Base-by-base conservation (phyloP, 176 grass and related monocot genomes). In the Thalia dealbata region DNA sequence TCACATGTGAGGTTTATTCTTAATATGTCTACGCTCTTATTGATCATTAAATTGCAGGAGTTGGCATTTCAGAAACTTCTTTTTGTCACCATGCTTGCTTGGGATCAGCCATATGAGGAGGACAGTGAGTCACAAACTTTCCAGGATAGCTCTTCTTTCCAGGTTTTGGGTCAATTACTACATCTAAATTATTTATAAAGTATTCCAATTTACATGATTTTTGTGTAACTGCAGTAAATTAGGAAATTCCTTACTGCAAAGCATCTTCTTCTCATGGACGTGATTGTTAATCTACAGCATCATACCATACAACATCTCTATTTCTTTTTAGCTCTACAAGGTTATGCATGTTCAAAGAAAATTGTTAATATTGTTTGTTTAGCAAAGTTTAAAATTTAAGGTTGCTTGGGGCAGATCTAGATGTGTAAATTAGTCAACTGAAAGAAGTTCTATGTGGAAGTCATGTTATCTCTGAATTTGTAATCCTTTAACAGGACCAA, bases 31-130 rank as follows among this genome's bases (percentile, higher is more conserved):
- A 38, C 4, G 1, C 32, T 38, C 32, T 48, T 8, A 66, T 74
- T 64, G 62, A 14, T 74, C 74, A 70, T 75, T 60, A 75, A 27
- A 26, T 67, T 81, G 41, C 85, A 97, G 95, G 95, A 97, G 35
- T 78, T 92, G 81, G 76, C 78, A 75, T 97, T 97, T 86, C 95
- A 92, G 83, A 92, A 84, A 81, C 95, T 97, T 76, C 71, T 97
- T 73, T 97, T 97, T 75, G 79, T 97, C 82, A 92, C 95, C 80
- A 97, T 97, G 95, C 85, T 97, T 80, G 89, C 93, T 68, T 97
- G 93, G 93, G 83, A 92, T 70, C 74, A 91, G 58, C 89, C 93
- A 76, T 91, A 91, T 61, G 71, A 24, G 4, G 68, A 82, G 68
- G 78, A 78, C 6, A 32, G 75, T 58, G 50, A 78, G 78, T 58